Base-by-base conservation (phyloP, 805 yeast genomes). In the Zygosaccharomyces siamensis region DNA sequence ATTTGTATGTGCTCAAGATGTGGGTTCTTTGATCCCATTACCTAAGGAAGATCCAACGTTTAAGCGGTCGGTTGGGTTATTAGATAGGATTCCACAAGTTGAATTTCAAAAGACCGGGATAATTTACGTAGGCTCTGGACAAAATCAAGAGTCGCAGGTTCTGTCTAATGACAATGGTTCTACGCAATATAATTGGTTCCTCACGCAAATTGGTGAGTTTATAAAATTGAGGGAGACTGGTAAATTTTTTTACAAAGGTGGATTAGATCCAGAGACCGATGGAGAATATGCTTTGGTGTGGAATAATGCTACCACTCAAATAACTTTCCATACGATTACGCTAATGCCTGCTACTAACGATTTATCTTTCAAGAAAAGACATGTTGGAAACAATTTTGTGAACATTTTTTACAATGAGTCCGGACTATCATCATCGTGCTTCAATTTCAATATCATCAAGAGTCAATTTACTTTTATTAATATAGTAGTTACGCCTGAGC, bases 401-500 rank as follows among this genome's bases (percentile, higher is more conserved):
- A 86, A 84, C 60, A 79, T 89, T 21, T 89, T 77, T 62, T 89
- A 82, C 70, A 87, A 89, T 59, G 96, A 89, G 57, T 80, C 89
- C 2, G 80, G 81, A 0, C 64, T 67, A 4, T 41, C 32, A 6
- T 21, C 44, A 2, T 78, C 80, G 3, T 28, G 39, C 12, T 86
- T 86, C 67, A 79, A 83, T 51, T 84, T 86, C 70, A 84, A 84
- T 57, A 66, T 80, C 38, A 79, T 88, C 52, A 76, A 78, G 63
- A 79, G 89, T 10, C 96, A 89, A 67, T 89, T 89, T 73, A 88
- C 84, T 56, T 88, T 88, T 63, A 73, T 89, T 62, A 86, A 84
- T 55, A 79, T 89, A 52, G 95, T 87, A 32, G 79, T 89, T 24
- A 74, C 83, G 5, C 95, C 95, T 0, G 81, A 77, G n/a, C 53